Conservation (phyloP, 2,329 filamentous ascomycete genomes). For the Endothia cerciana region DNA sequence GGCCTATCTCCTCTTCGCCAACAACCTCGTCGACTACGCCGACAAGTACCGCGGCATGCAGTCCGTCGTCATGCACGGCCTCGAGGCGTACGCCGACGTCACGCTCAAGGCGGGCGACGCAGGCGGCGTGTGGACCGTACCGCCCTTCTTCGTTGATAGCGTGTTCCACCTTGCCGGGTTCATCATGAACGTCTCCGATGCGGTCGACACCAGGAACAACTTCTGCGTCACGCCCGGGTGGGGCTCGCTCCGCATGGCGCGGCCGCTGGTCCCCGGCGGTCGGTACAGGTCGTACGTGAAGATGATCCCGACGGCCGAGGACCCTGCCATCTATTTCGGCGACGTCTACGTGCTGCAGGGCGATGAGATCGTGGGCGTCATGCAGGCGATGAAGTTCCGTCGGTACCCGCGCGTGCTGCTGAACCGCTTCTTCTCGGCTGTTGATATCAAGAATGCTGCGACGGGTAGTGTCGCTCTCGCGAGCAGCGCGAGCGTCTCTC, state of each 20-base stretch:
- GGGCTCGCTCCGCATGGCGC: slow-evolving; percentile 39
- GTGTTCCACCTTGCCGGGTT: slow-evolving; percentile 45
- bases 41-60: slow-evolving; percentile 36
- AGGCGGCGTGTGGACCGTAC: slow-evolving; percentile 43
- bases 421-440: slow-evolving; percentile 13
- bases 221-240: slow-evolving; percentile 46
- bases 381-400: slow-evolving; percentile 10
- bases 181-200: slow-evolving; percentile 45
- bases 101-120: slow-evolving; percentile 31
- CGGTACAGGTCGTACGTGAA: slow-evolving; percentile 43
- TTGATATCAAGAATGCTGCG: slow-evolving; percentile 6
- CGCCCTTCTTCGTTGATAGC: slow-evolving; percentile 45
- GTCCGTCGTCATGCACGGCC: slow-evolving; percentile 35
- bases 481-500: neutral
- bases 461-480: slow-evolving; percentile 2
- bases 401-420: slow-evolving; percentile 7
- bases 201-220: slow-evolving; percentile 37
- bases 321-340: slow-evolving; percentile 35
- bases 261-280: slow-evolving; percentile 37
- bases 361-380: neutral
- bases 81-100: slow-evolving; percentile 36
- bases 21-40: slow-evolving; percentile 34
- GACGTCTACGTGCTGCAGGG: slow-evolving; percentile 9
- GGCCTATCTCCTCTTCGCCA: slow-evolving; percentile 36
- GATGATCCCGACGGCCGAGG: slow-evolving; percentile 41